Base-by-base conservation (phyloP, 306 rosid genomes). In the Gillenia trifoliata region DNA sequence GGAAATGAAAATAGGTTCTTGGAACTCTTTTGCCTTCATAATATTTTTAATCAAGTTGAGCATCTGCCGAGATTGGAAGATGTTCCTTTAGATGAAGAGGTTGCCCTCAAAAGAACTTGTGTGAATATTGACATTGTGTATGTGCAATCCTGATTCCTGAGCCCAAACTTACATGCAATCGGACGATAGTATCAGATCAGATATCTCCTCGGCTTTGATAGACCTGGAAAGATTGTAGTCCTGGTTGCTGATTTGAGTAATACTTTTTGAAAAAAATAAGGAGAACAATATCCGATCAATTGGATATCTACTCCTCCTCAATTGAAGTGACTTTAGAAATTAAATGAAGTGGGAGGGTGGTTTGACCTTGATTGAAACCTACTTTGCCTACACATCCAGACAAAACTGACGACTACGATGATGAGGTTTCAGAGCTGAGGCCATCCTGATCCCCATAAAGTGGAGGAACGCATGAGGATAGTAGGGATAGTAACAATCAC, bases 331-430 rank as follows among this genome's bases (percentile, higher is more conserved):
- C 82, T 73, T 63, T 49, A 25, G 50, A 50, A 26, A 79, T 62
- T 63, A 68, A 78, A 68, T 79, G 76, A 73, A 77, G 67, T 11
- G 11, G 9, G 26, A 64, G 59, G 19, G 4, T 68, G 61, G 79
- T 67, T 63, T 84, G 95, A 69, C 77, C 81, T 23, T 57, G n/a
- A n/a, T n/a, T 81, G 91, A 88, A 71, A 77, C 86, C 75, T 47
- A 82, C n/a, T n/a, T n/a, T n/a, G 85, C 91, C 19, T 86, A 60
- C 62, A 71, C 64, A 80, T 72, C n/a, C 28, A 64, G 88, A 85
- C 93, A 91, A 89, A 82, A 33, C 7, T 64, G 86, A 72, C 41
- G 88, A 75, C 83, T 36, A 72, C 66, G 78, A 76, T 82, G 82
- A 54, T n/a, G 59, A 54, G 13, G 59, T n/a, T 78, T 50, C 54